These are phyloP conservation scores for Abelmoschus esculentus DNA, from an alignment of 345 rosid species.

Conservation along the genomic window DNA sequence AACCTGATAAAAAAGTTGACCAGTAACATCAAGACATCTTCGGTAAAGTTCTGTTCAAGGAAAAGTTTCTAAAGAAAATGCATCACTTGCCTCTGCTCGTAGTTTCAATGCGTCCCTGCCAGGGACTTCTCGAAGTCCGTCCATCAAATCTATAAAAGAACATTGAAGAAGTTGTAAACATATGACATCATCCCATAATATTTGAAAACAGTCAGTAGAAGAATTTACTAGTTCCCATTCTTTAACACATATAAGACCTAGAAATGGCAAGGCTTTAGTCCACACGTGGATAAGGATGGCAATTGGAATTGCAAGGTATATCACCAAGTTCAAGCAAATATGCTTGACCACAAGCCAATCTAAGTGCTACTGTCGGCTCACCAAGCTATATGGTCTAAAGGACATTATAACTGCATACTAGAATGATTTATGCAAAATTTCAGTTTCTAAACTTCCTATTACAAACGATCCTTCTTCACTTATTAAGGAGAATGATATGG, in stretches of 20 bases:
- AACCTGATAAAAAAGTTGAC: constrained; percentile 33
- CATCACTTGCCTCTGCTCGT: constrained; percentile 67
- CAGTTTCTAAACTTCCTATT: background rate
- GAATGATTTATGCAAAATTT: background rate
- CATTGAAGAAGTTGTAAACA: background rate
- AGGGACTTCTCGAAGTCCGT: constrained; percentile 76
- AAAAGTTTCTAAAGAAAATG: no score
- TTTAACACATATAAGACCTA: background rate
- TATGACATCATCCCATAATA: background rate
- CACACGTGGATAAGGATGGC: background rate
- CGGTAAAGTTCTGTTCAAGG: background rate
- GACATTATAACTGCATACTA: background rate
- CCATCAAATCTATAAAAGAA: constrained; percentile 64
- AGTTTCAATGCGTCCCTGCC: constrained; percentile 91
- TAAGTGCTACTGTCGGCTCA: background rate
- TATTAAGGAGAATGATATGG: background rate
- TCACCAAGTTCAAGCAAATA: no score
- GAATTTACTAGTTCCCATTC: background rate
- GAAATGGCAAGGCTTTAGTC: background rate
- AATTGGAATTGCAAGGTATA: background rate
- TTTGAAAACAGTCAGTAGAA: background rate
- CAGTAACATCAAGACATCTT: background rate
- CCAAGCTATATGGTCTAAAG: background rate
- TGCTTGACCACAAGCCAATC: background rate
- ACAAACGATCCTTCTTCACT: background rate